Evolutionary conservation across 2,329 filamentous ascomycete genomes (phyloP), one percentile per base, ranked within the genome.

Genomic region (Volutella citrinella): DNA sequence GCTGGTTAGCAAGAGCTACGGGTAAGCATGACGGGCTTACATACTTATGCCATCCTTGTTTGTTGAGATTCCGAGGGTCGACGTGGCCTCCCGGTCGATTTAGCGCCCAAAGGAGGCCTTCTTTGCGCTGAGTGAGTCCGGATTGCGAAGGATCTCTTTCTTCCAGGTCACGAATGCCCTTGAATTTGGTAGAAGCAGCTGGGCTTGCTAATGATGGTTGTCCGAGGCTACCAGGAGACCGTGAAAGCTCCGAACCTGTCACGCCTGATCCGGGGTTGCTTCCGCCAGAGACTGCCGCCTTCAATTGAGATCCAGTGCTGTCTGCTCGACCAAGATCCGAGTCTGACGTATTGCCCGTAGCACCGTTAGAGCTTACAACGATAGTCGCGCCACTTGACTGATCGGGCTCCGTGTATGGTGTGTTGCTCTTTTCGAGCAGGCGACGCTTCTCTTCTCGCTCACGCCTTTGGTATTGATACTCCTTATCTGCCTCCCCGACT

Each of bases 11-110:
- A 26, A 16, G 26, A 6, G 8, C 6, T 14, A 32, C 11, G 10
- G 17, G 21, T 20, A 19, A 10, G n/a, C 4, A 15, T 9, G 14
- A 20, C 13, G 20, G 22, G 8, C 32, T 12, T 30, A 76, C 84
- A 67, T 70, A 95, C 87, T 98, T 98, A 63, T 98, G 93, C 93
- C 93, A 98, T 31, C 88, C 90, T 63, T 95, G 89, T 60, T 97
- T 96, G 57, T 96, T 97, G 50, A 98, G 71, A 13, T 88, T 90
- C 50, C 93, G 88, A 9, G 93, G 93, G 59, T 98, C 94, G 18
- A 93, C 90, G 60, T 98, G 93, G 37, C 88, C 91, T 13, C 90
- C 90, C 4, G 91, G 91, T 44, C 88, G 80, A 56, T 91, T 97
- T 27, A 97, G 68, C 17, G 94, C 89, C 93, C 93, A 98, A 7